Evolutionary conservation across 2,329 filamentous ascomycete genomes (phyloP).

Genomic region (Trichoderma polysporum): DNA sequence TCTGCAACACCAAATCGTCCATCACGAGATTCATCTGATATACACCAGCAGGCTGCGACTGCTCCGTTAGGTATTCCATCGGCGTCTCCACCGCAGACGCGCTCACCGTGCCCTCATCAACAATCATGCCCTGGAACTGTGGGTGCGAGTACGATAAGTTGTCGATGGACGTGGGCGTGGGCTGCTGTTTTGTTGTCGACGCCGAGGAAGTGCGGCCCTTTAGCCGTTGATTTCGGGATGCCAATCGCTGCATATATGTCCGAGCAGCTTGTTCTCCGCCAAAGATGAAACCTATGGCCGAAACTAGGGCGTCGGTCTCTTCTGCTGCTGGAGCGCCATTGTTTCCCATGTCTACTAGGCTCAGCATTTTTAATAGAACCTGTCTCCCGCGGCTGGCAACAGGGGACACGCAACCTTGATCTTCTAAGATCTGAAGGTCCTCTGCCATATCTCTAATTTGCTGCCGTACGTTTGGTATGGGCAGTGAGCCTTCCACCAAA

Average conservation of each 20-base stretch:
- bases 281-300: conserved; percentile 19
- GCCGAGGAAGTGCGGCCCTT: background rate
- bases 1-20: conserved; percentile 16
- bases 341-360: conserved; percentile 1
- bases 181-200: background rate
- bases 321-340: background rate
- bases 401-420: conserved; percentile 16
- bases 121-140: background rate
- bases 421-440: conserved; percentile 17
- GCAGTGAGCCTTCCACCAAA: conserved; percentile 22
- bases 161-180: background rate
- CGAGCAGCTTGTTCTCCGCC: conserved; percentile 20
- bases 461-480: conserved; percentile 18
- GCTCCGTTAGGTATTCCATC: background rate
- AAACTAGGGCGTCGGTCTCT: conserved; percentile 9
- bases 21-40: conserved; percentile 14
- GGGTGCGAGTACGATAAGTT: background rate
- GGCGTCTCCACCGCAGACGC: background rate
- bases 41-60: background rate
- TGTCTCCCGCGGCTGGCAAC: conserved; percentile 21
- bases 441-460: conserved; percentile 21
- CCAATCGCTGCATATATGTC: conserved; percentile 19
- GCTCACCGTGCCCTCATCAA: background rate
- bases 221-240: background rate
- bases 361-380: conserved; percentile 20